Base-by-base conservation (phyloP, 192 early-diverging fungal species). In the Fimicolochytrium jonesii region DNA sequence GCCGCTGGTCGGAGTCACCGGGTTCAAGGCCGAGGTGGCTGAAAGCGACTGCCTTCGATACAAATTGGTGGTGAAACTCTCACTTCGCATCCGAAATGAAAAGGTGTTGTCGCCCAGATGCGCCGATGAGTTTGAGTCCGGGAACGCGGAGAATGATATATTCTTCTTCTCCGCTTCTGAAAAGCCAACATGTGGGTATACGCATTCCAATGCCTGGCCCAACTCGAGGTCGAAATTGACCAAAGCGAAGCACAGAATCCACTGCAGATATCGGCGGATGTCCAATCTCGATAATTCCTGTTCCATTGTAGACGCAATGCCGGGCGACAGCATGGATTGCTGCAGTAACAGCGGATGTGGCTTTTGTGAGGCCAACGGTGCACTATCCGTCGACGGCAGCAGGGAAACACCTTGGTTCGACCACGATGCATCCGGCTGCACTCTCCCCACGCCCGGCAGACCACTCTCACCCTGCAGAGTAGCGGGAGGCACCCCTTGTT, bases 101-200 rank as follows among this genome's bases (percentile, higher is more conserved):
- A 82, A 82, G 4, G 57, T 54, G 48, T 56, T 76, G 59, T 82
- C 80, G 18, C 80, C 80, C 37, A 61, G 18, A 44, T 82, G 80
- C 5, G 70, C 49, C 6, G 66, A 47, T 3, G 80, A 82, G 50
- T 82, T 82, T 5, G 77, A 79, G 63, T 82, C 80, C 11, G 80
- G 80, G 52, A 82, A 82, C 30, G 80, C 77, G 5, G 80, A 79
- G 61, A 82, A 82, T 41, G 74, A 80, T 74, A 81, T 73, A 32
- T 70, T 81, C 41, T 74, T 82, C 17, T 56, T 31, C 45, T 82
- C 80, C 17, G 20, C n/a, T 29, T 77, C 74, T 9, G 74, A 67
- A 48, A 79, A 74, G 4, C 71, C 64, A 15, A 79, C 37, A 3
- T 68, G 74, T 35, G 80, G 80, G 45, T 75, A 77, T 13, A 77